These are phyloP conservation scores for Fusarium sp. DNA, from an alignment of 2,329 filamentous ascomycete species.

Conservation along the genomic window DNA sequence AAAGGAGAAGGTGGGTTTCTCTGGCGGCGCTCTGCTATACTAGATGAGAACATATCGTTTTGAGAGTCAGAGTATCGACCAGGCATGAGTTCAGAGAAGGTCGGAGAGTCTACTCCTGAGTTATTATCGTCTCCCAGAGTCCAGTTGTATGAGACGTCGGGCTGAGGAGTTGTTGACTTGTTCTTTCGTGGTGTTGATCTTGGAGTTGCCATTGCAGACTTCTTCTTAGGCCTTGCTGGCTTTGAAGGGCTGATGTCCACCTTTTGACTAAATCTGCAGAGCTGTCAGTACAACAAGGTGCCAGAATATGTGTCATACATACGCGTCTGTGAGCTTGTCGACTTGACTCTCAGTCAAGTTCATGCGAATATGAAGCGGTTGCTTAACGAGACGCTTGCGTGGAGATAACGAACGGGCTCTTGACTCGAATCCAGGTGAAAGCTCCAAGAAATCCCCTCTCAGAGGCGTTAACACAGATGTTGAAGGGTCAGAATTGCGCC, in stretches of 20 bases:
- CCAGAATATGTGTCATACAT: conserved; percentile 32
- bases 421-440: conserved; percentile 45
- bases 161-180: conserved; percentile 14
- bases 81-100: conserved; percentile 53
- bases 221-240: conserved; percentile 34
- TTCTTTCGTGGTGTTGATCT: conserved; percentile 41
- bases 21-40: conserved; percentile 51
- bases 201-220: conserved; percentile 33
- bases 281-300: conserved; percentile 15
- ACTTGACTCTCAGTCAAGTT: conserved; percentile 64
- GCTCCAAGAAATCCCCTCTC: conserved; percentile 56
- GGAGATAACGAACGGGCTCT: conserved; percentile 55
- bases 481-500: conserved; percentile 45
- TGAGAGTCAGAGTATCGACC: conserved; percentile 27
- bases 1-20: conserved; percentile 48
- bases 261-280: conserved; percentile 53
- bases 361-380: conserved; percentile 61
- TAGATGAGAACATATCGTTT: conserved; percentile 35
- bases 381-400: conserved; percentile 51
- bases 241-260: conserved; percentile 47
- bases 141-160: conserved; percentile 20
- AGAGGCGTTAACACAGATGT: conserved; percentile 49
- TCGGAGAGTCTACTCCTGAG: conserved; percentile 41
- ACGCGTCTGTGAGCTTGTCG: conserved; percentile 63
- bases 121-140: conserved; percentile 21